Evolutionary conservation across 139 green algal species (phyloP).

Genomic region (Dunaliella sp.): DNA sequence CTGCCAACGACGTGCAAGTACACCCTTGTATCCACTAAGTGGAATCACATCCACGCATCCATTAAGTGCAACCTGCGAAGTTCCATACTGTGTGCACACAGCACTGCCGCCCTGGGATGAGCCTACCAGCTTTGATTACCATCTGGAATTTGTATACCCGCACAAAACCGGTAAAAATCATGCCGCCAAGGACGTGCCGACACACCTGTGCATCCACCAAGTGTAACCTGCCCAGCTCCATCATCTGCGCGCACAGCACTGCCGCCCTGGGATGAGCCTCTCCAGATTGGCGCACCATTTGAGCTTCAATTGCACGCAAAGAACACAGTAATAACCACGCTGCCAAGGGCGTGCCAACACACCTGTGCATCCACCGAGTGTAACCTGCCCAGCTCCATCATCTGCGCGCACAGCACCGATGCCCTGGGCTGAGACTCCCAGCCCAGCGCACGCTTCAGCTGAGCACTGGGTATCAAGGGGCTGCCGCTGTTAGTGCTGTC

Average conservation of each 20-base stretch:
- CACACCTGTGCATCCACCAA: too few relatives aligned
- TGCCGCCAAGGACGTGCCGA: too few relatives aligned
- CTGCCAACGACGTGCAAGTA: too few relatives aligned
- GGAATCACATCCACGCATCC: too few relatives aligned
- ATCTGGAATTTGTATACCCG: neutral
- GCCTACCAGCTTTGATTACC: too few relatives aligned
- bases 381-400: slow-evolving; percentile 58
- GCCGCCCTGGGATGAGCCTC: too few relatives aligned
- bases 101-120: neutral
- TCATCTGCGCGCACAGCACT: neutral
- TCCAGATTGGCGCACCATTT: too few relatives aligned
- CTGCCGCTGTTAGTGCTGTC: slow-evolving; percentile 7
- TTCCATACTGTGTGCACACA: neutral
- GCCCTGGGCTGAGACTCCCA: slow-evolving; percentile 21
- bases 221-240: neutral
- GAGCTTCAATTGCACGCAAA: too few relatives aligned
- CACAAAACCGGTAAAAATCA: neutral
- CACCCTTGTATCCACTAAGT: too few relatives aligned
- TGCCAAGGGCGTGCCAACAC: too few relatives aligned
- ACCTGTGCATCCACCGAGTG: slow-evolving; percentile 17
- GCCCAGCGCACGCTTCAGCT: slow-evolving; percentile 3
- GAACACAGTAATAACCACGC: neutral
- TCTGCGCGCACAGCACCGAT: slow-evolving; percentile 55
- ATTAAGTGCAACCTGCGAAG: neutral
- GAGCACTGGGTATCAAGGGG: neutral